Evolutionary conservation across 2,329 filamentous ascomycete genomes (phyloP).

Genomic region (Hymenoscyphus fructigenus): DNA sequence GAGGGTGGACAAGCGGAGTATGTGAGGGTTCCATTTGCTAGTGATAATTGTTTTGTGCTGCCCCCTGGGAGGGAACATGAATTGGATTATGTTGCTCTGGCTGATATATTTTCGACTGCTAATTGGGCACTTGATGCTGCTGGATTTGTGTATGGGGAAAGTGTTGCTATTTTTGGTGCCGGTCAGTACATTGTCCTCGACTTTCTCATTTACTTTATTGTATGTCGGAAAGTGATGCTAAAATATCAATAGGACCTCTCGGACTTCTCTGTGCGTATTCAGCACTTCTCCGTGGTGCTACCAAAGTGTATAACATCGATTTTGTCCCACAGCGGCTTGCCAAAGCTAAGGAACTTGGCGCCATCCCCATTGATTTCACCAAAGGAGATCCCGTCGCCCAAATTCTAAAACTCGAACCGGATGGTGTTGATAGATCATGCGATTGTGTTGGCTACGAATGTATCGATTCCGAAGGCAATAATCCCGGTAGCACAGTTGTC

Average conservation of each 20-base stretch:
- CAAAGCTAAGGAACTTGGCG: slow-evolving; percentile 26
- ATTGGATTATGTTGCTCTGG: slow-evolving; percentile 29
- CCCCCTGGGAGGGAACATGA: neutral
- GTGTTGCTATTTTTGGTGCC: slow-evolving; percentile 36
- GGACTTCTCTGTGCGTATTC: neutral
- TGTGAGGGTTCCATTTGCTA: neutral
- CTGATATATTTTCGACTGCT: slow-evolving; percentile 31
- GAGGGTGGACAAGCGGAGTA: slow-evolving; percentile 3
- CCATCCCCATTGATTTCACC: slow-evolving; percentile 37
- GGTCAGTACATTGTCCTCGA: slow-evolving; percentile 13
- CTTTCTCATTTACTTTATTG: neutral
- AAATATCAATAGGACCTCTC: neutral
- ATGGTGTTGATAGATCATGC: slow-evolving; percentile 25
- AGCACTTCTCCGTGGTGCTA: neutral
- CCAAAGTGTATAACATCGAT: neutral
- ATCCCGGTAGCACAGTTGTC: neutral
- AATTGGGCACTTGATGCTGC: slow-evolving; percentile 26
- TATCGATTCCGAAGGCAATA: slow-evolving; percentile 21
- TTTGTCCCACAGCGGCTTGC: neutral
- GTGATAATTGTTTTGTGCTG: neutral
- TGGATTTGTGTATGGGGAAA: slow-evolving; percentile 28
- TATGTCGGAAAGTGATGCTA: too few species aligned
- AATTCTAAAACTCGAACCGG: slow-evolving; percentile 28
- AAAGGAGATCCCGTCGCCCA: slow-evolving; percentile 29
- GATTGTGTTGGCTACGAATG: slow-evolving; percentile 27